These are phyloP conservation scores for Chaetothyriales sp. DNA, from an alignment of 2,329 filamentous ascomycete species.

Conservation along the genomic window DNA sequence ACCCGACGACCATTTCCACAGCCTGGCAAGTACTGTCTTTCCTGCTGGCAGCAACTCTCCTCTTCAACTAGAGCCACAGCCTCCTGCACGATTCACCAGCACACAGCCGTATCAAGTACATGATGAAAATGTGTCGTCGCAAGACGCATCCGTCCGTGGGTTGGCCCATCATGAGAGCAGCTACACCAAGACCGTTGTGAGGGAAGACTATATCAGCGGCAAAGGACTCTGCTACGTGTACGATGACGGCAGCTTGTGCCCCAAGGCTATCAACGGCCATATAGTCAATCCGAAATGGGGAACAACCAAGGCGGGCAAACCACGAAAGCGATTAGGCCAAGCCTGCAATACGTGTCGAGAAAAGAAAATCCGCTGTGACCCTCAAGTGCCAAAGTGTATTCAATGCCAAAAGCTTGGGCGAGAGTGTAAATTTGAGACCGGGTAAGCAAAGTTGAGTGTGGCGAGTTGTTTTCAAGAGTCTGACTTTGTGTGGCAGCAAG, in stretches of 20 bases:
- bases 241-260: constrained; percentile 71
- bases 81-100: not conserved
- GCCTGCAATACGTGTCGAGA: constrained; percentile 88
- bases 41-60: not conserved
- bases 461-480: not conserved
- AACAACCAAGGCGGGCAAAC: constrained; percentile 85
- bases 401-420: constrained; percentile 88
- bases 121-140: not conserved
- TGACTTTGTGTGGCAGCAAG: not conserved
- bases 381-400: constrained; percentile 71
- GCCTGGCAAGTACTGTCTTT: not conserved
- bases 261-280: constrained; percentile 72
- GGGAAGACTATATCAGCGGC: constrained; percentile 45
- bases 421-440: constrained; percentile 71
- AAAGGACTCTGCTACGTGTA: constrained; percentile 77
- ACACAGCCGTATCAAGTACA: not conserved
- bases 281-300: constrained; percentile 85
- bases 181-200: constrained; percentile 20
- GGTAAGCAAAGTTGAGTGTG: constrained; percentile 39
- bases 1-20: not conserved
- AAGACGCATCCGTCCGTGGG: not conserved
- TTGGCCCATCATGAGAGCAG: not conserved
- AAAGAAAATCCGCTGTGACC: constrained; percentile 96
- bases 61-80: not conserved
- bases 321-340: constrained; percentile 77